These are phyloP conservation scores for Metarhizium robertsii DNA, from an alignment of 2,329 filamentous ascomycete genomes.

Conservation along the genomic window DNA sequence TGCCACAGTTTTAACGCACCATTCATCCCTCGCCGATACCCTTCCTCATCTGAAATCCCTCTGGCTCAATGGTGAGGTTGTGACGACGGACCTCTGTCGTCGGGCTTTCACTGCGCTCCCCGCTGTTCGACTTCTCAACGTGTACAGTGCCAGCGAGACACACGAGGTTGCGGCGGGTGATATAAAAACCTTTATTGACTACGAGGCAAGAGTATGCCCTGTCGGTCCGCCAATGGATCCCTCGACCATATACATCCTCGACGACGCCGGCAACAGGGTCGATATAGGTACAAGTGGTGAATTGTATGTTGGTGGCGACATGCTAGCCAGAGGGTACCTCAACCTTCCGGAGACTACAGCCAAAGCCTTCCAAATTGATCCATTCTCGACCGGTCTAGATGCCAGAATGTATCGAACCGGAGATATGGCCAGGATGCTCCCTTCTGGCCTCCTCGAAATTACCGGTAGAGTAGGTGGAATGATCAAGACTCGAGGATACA, in stretches of 20 bases:
- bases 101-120: slow-evolving; percentile 60
- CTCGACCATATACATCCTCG: slow-evolving; percentile 61
- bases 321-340: slow-evolving; percentile 68
- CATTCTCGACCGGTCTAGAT: slow-evolving; percentile 48
- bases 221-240: slow-evolving; percentile 63
- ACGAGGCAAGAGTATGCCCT: slow-evolving; percentile 58
- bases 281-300: slow-evolving; percentile 57
- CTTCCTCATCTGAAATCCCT: slow-evolving; percentile 60
- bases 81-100: slow-evolving; percentile 66
- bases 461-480: slow-evolving; percentile 68
- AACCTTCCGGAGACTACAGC: slow-evolving; percentile 72
- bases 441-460: slow-evolving; percentile 62
- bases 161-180: slow-evolving; percentile 74
- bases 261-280: slow-evolving; percentile 58
- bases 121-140: slow-evolving; percentile 61
- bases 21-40: slow-evolving; percentile 53
- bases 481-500: slow-evolving; percentile 75
- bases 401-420: slow-evolving; percentile 68
- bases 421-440: slow-evolving; percentile 57
- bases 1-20: slow-evolving; percentile 61
- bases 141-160: slow-evolving; percentile 76
- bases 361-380: slow-evolving; percentile 59
- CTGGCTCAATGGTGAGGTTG: slow-evolving; percentile 78
- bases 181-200: slow-evolving; percentile 56
- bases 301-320: slow-evolving; percentile 63